Evolutionary conservation across 2,329 filamentous ascomycete genomes (phyloP).

Genomic region (Apiospora phragmitis): DNA sequence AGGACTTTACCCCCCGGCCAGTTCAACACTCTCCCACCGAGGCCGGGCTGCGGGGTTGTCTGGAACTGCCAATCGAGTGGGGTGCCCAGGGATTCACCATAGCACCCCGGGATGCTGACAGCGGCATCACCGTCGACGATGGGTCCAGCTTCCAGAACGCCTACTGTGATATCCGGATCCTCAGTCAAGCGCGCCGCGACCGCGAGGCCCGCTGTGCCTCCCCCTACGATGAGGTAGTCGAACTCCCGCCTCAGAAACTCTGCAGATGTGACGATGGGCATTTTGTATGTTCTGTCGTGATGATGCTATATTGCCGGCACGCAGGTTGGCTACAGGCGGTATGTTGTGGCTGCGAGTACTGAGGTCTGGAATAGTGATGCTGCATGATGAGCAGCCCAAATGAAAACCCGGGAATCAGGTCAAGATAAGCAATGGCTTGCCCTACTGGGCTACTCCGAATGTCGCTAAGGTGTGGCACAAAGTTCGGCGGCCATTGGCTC

Average conservation of each 20-base stretch:
- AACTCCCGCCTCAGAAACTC: conserved; percentile 15
- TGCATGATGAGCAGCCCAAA: background rate
- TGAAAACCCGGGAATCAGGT: background rate
- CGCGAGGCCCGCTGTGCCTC: conserved; percentile 27
- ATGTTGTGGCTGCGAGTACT: background rate
- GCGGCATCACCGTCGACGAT: conserved; percentile 23
- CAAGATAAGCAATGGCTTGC: background rate
- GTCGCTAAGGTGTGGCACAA: background rate
- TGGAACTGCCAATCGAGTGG: conserved; percentile 43
- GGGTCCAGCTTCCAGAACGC: conserved; percentile 44
- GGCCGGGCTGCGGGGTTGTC: conserved; percentile 38
- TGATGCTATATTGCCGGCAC: background rate
- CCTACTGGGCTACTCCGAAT: background rate
- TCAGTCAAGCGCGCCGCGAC: conserved; percentile 45
- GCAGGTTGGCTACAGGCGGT: background rate
- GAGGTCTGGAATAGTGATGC: background rate
- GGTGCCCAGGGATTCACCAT: conserved; percentile 37
- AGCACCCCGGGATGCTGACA: conserved; percentile 38
- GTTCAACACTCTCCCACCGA: conserved; percentile 39
- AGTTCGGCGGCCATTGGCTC: background rate
- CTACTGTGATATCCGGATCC: conserved; percentile 39
- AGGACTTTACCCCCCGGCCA: conserved; percentile 52
- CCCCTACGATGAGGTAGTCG: conserved; percentile 25
- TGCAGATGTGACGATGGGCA: background rate
- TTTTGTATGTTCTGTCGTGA: background rate